Evolutionary conservation across 2,329 filamentous ascomycete genomes (phyloP), one percentile per base, ranked within the genome.

Genomic region (Fusarium liriodendri): DNA sequence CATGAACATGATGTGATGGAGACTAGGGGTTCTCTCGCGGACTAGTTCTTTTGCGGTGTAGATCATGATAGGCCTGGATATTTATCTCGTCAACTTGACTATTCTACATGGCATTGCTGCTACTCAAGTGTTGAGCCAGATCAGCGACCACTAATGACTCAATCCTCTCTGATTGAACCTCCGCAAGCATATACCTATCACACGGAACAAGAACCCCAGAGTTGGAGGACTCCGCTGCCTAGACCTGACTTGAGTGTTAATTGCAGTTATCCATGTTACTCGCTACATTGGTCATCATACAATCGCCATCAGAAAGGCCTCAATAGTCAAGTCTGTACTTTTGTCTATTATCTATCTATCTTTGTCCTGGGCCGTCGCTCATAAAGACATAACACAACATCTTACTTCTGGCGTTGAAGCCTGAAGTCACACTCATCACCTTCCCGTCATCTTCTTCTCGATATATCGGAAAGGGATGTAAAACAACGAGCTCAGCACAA

Each of bases 391-490:
- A 37, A 47, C 38, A 25, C n/a, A 60, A 45, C 29, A 52, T 57
- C 68, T 37, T 25, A n/a, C 45, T 29, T 22, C 5, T n/a, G 32
- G 61, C 37, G 58, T 62, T 70, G 69, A 70, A 63, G 40, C 69
- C 67, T 29, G 16, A 22, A 27, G 42, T 32, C 27, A 18, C 6
- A 32, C 10, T 27, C 6, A 47, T 76, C 64, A 80, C 50, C 79
- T 69, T 20, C 77, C 78, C 14, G 76, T 76, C 32, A 79, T 50
- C 55, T 80, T 81, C 69, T 82, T 85, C 80, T 89, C 88, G 0
- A 84, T 59, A 76, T 81, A 84, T 8, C 87, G 81, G 14, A 89
- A 78, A 4, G 87, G 86, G 2, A 87, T 59, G 64, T 89, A 89
- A 29, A 84, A 79, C 35, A 89, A 13, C 2, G 80, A 84, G 14